A percentile compares a stretch with the other conserved stretches of the same genome.
phyloP scores from a whole-genome alignment of 2,329 filamentous ascomycete species.

The Colletotrichum sp. region DNA sequence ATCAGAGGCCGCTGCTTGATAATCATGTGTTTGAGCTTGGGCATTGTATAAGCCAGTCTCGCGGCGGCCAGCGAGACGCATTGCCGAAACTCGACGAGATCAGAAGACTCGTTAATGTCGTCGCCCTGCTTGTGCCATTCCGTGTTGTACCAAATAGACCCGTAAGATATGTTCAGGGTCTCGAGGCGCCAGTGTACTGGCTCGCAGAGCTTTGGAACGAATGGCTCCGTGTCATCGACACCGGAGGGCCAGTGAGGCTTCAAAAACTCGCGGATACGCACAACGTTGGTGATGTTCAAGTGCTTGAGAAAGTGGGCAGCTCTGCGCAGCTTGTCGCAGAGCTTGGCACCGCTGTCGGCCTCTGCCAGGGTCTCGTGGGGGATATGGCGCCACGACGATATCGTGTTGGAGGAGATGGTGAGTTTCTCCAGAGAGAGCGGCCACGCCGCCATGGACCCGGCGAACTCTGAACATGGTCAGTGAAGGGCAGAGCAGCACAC shows the following conservation, averaged over 20 bases:
- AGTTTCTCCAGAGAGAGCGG: conserved; percentile 22
- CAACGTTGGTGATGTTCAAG: conserved; percentile 21
- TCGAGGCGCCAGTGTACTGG: conserved; percentile 17
- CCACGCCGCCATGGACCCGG: conserved; percentile 20
- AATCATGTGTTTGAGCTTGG: conserved; percentile 21
- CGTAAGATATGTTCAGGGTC: conserved; percentile 22
- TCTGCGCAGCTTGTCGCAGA: conserved; percentile 15
- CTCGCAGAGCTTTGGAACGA: not conserved
- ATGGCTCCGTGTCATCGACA: conserved; percentile 14
- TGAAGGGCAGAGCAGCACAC: not conserved
- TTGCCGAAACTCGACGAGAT: conserved; percentile 24
- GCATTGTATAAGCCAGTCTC: conserved; percentile 25
- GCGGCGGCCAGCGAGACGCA: conserved; percentile 24
- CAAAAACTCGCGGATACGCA: conserved; percentile 24
- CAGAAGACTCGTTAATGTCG: conserved; percentile 23
- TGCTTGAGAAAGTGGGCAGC: conserved; percentile 19
- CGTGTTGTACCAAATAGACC: conserved; percentile 23
- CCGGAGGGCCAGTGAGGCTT: conserved; percentile 22
- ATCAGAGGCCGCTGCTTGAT: conserved; percentile 26
- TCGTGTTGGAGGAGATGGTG: conserved; percentile 21
- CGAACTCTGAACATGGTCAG: conserved; percentile 14
- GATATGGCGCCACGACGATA: conserved; percentile 24
- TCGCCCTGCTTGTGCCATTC: conserved; percentile 24
- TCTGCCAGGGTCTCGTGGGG: conserved; percentile 25
- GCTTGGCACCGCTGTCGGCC: conserved; percentile 16